Evolutionary conservation across 192 early-diverging fungal species (phyloP).

Genomic region (Rhizophagus prolifer): DNA sequence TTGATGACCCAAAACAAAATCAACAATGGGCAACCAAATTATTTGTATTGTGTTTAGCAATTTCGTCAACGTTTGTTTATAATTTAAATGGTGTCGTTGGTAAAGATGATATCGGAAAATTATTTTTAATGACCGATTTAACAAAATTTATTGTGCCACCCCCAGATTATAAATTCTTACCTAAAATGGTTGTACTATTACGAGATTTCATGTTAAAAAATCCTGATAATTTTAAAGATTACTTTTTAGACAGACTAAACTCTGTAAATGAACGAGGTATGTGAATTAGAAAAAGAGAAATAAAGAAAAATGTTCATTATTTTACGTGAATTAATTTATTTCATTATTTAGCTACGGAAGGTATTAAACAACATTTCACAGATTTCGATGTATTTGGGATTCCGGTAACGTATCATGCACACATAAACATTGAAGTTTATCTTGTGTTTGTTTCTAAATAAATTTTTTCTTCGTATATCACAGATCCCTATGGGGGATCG

Average conservation of each 20-base stretch:
- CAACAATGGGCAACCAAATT: conserved; percentile 17
- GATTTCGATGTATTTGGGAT: conserved; percentile 11
- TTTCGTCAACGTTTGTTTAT: conserved; percentile 26
- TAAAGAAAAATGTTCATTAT: no score
- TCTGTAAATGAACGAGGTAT: conserved; percentile 11
- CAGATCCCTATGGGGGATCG: conserved; percentile 3
- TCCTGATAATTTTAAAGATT: background rate
- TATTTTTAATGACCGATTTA: conserved; percentile 25
- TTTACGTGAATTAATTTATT: background rate
- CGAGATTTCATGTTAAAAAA: conserved; percentile 13
- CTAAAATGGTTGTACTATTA: conserved; percentile 15
- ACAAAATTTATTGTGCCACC: conserved; percentile 23
- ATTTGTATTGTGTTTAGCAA: conserved; percentile 26
- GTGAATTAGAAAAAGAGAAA: background rate
- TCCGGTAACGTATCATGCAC: background rate
- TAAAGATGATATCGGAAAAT: conserved; percentile 14
- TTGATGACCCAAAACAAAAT: conserved; percentile 25
- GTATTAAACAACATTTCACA: conserved; percentile 11
- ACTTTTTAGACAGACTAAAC: conserved; percentile 8
- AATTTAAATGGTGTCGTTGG: conserved; percentile 26
- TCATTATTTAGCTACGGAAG: conserved; percentile 2
- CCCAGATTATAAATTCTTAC: conserved; percentile 14
- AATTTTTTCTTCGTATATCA: background rate
- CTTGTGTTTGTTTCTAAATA: background rate
- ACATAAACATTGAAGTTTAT: background rate